Conservation (phyloP, 2,329 filamentous ascomycete species). For the Talaromyces sp. region DNA sequence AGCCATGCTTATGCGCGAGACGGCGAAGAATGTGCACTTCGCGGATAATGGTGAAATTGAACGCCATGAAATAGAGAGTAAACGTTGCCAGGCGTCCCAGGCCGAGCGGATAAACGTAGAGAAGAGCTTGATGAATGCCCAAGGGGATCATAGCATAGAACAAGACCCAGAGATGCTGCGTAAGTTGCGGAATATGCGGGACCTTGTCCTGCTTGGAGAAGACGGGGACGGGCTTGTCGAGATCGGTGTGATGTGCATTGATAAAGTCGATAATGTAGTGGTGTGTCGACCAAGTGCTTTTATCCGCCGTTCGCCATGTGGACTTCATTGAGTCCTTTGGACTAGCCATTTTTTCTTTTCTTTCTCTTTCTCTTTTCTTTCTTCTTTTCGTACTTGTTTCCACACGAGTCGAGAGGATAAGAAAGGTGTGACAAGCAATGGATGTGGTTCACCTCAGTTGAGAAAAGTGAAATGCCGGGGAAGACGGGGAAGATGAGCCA, state of each 20-base stretch:
- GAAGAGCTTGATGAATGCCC: conserved; percentile 32
- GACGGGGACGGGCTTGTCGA: conserved; percentile 30
- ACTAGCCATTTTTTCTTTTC: conserved; percentile 4
- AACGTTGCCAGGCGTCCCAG: conserved; percentile 26
- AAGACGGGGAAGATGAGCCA: background rate
- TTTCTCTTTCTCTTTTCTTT: background rate
- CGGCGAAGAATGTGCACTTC: conserved; percentile 33
- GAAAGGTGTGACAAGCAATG: background rate
- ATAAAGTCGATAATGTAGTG: conserved; percentile 30
- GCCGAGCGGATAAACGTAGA: conserved; percentile 21
- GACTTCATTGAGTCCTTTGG: conserved; percentile 38
- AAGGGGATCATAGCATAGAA: conserved; percentile 33
- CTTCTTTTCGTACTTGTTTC: no score
- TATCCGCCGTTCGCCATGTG: conserved; percentile 29
- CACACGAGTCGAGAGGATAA: background rate
- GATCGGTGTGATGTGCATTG: conserved; percentile 19
- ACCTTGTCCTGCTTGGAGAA: conserved; percentile 38
- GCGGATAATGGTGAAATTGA: conserved; percentile 37
- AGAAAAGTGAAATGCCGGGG: background rate
- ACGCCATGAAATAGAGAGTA: conserved; percentile 33
- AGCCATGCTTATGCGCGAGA: conserved; percentile 34
- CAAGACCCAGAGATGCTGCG: conserved; percentile 37
- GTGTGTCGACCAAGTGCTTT: conserved; percentile 22
- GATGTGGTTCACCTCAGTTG: background rate
- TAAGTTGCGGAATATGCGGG: conserved; percentile 32